Evolutionary conservation across 225 moss, liverwort and hornwort species (phyloP), one percentile per base, ranked within the genome.

Genomic region (Lunularia cruciata): DNA sequence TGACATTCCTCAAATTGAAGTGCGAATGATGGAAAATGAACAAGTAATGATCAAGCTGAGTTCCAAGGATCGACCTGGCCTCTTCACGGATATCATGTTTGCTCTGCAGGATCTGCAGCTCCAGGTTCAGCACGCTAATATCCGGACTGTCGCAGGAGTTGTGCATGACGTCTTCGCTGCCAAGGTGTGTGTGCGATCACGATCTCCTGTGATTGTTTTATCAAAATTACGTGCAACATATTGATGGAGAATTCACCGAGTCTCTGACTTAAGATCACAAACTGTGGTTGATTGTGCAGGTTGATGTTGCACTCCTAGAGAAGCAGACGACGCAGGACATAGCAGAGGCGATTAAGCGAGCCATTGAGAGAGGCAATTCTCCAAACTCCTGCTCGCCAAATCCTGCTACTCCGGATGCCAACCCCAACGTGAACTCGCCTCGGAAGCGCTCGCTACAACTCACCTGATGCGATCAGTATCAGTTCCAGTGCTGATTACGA

Each of bases 21-120:
- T 79, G 36, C 63, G 79, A 36, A 79, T 71, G 70, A 75, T 79
- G 79, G 79, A 79, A 37, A 72, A 75, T 10, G 58, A 79, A 36
- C 79, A 51, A 35, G 75, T 79, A 33, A 72, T 79, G 79, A 71
- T 79, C 63, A 79, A 79, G 42, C 49, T 79, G 18, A 65, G 71
- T 36, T 55, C 75, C 57, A 79, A 75, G 40, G 71, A 75, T 31
- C 63, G 79, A 22, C 79, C 75, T 14, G 75, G 75, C 56, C 71
- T 79, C 47, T 79, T 79, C 71, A 58, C 74, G 30, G 79, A 79
- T 40, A 70, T 79, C 48, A 79, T 79, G 75, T 58, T 65, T 19
- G 75, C 74, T 8, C 32, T 79, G 64, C 39, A 65, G 20, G 70
- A 75, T 31, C 20, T 79, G 25, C 73, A 55, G 25, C 43, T 79